Conservation (phyloP, 495 filamentous ascomycete genomes). For the Aspergillus nidulans region DNA sequence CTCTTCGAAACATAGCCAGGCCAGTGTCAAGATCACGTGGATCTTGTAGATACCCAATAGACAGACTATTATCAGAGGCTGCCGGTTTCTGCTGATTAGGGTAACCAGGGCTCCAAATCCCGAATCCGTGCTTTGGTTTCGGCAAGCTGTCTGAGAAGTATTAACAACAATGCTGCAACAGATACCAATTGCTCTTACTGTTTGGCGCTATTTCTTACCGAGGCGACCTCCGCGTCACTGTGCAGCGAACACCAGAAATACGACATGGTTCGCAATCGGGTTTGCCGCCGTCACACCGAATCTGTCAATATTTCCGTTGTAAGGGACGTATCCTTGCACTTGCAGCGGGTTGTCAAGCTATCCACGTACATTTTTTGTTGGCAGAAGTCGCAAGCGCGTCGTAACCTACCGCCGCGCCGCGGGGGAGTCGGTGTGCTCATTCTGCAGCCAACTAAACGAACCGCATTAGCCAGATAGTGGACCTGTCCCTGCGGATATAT, state of each 20-base stretch:
- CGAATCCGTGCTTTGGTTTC: slow-evolving; percentile 22
- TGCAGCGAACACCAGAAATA: slow-evolving; percentile 21
- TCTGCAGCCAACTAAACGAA: background rate
- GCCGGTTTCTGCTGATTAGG: background rate
- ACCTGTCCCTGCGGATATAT: background rate
- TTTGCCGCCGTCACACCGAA: slow-evolving; percentile 25
- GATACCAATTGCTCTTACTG: slow-evolving; percentile 13
- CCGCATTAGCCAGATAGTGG: background rate
- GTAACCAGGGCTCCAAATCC: slow-evolving; percentile 15
- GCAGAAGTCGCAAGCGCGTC: slow-evolving; percentile 24
- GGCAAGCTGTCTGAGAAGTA: slow-evolving; percentile 17
- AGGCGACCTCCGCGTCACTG: slow-evolving; percentile 13
- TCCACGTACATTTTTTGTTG: slow-evolving; percentile 3
- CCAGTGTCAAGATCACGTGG: slow-evolving; percentile 20
- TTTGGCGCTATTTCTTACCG: slow-evolving; percentile 17
- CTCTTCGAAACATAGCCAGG: slow-evolving; percentile 18
- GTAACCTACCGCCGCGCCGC: slow-evolving; percentile 13
- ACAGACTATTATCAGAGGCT: background rate
- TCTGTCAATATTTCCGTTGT: slow-evolving; percentile 11
- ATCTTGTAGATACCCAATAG: slow-evolving; percentile 8
- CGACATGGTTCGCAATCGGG: slow-evolving; percentile 28
- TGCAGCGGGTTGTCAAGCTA: background rate
- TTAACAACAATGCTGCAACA: background rate
- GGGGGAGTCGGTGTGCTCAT: background rate
- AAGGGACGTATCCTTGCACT: background rate